Percentiles rank a stretch among this genome's conserved stretches.
These are phyloP conservation scores for Phaeotremella fagi DNA, from an alignment of 768 basidiomycete species.

Conservation along the genomic window DNA sequence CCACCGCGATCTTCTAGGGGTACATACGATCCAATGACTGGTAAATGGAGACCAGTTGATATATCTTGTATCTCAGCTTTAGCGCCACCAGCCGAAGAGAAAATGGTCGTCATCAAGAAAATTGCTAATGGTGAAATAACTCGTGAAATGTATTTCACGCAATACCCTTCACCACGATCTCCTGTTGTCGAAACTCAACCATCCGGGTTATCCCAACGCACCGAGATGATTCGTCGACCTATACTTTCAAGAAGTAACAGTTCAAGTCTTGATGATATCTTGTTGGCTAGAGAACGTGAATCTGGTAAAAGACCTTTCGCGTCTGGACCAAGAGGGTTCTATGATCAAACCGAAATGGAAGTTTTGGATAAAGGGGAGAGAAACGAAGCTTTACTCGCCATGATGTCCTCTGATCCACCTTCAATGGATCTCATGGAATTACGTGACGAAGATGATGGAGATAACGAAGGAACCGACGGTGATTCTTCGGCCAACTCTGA, in stretches of 20 bases:
- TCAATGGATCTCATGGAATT: constrained; percentile 15
- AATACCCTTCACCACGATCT: constrained; percentile 9
- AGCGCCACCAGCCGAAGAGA: constrained; percentile 16
- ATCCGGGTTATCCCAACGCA: too few species aligned
- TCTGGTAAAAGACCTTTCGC: constrained; percentile 1
- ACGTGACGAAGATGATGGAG: constrained; percentile 3
- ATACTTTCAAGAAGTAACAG: neutral
- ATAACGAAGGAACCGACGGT: neutral
- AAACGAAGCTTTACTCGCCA: constrained; percentile 12
- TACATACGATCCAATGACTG: constrained; percentile 25
- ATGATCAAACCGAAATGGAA: constrained; percentile 2
- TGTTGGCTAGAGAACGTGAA: constrained; percentile 14
- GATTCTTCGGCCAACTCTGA: neutral
- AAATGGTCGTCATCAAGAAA: constrained; percentile 8
- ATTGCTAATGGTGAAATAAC: constrained; percentile 23
- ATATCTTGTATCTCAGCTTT: constrained; percentile 18
- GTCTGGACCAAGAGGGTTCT: neutral
- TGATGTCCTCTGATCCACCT: constrained; percentile 23
- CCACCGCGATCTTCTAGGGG: constrained; percentile 19
- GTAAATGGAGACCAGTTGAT: constrained; percentile 28
- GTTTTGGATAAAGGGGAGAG: constrained; percentile 9
- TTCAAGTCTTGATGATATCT: constrained; percentile 18
- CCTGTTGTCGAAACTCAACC: constrained; percentile 1
- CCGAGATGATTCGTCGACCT: neutral
- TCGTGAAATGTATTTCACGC: constrained; percentile 19